A percentile compares a stretch with the other conserved stretches of the same genome.
These are phyloP conservation scores for Rhododendron vialii DNA, from an alignment of 148 eudicot genomes.

Conservation along the genomic window DNA sequence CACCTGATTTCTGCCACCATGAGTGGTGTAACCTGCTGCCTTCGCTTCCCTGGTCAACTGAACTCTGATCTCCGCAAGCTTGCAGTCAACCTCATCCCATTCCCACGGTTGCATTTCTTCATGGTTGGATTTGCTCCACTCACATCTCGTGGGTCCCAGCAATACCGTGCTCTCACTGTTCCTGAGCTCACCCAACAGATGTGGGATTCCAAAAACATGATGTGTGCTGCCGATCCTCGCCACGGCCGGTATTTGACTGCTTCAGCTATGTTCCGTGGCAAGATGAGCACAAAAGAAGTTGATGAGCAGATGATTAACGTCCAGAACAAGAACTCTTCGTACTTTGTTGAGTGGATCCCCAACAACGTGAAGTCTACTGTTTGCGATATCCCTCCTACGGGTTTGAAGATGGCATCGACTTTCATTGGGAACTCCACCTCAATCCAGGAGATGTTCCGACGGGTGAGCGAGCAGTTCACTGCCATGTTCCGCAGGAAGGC, in stretches of 20 bases:
- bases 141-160: constrained; percentile 29
- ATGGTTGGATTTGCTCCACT: constrained; percentile 32
- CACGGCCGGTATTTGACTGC: constrained; percentile 51
- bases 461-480: constrained; percentile 54
- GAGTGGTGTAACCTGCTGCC: constrained; percentile 31
- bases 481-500: constrained; percentile 59
- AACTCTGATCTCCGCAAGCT: constrained; percentile 31
- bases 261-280: constrained; percentile 54
- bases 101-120: constrained; percentile 28
- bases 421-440: constrained; percentile 52
- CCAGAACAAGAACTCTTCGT: constrained; percentile 57
- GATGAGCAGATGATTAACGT: constrained; percentile 57
- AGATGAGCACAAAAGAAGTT: constrained; percentile 58
- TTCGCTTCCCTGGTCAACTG: constrained; percentile 28
- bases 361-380: constrained; percentile 59
- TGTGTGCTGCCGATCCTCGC: constrained; percentile 60
- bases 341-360: constrained; percentile 59
- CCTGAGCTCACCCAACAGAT: constrained; percentile 48
- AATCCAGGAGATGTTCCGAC: constrained; percentile 51
- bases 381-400: constrained; percentile 56
- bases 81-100: constrained; percentile 27
- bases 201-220: constrained; percentile 60
- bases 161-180: constrained; percentile 21
- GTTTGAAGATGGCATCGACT: constrained; percentile 43
- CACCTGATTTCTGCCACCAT: constrained; percentile 27